Percentiles rank a stretch among this genome's conserved stretches.
Conservation (phyloP, 352 stramenopile species). For the Sclerospora graminicola region DNA sequence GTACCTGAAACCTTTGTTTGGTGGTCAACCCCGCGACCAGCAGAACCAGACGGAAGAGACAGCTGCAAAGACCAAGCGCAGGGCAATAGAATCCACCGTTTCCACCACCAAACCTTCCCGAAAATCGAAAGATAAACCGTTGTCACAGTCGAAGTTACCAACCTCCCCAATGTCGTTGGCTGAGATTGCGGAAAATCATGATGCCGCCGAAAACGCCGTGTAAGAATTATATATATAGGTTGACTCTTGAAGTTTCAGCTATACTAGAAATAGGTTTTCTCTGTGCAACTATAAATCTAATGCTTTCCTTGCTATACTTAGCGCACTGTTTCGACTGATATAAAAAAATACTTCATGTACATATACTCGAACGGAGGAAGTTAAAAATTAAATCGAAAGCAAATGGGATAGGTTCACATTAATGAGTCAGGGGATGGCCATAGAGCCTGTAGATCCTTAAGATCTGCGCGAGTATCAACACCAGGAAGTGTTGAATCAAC, state of each 20-base stretch:
- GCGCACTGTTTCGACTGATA: too few relatives aligned
- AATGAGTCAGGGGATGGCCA: conserved; percentile 24
- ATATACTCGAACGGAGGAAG: too few relatives aligned
- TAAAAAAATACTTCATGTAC: too few relatives aligned
- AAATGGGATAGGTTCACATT: too few relatives aligned
- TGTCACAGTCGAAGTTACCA: conserved; percentile 13
- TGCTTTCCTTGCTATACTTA: too few relatives aligned
- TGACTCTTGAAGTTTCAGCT: too few relatives aligned
- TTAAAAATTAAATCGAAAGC: too few relatives aligned
- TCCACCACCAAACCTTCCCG: neutral
- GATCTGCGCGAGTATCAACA: conserved; percentile 58
- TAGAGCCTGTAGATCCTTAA: conserved; percentile 35
- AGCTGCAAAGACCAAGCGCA: conserved; percentile 13
- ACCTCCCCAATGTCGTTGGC: conserved; percentile 30
- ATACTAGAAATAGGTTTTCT: too few relatives aligned
- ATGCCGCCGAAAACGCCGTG: conserved; percentile 14
- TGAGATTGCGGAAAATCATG: conserved; percentile 43
- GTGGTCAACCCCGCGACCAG: conserved; percentile 26
- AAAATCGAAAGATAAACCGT: conserved; percentile 5
- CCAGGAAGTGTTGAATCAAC: conserved; percentile 54
- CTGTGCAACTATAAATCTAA: too few relatives aligned
- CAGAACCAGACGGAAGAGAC: conserved; percentile 12
- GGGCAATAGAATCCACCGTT: conserved; percentile 6
- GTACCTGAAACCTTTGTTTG: conserved; percentile 68
- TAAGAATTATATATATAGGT: too few relatives aligned